Conservation (phyloP, 2,329 filamentous ascomycete genomes). For the Neodidymelliopsis sp. region DNA sequence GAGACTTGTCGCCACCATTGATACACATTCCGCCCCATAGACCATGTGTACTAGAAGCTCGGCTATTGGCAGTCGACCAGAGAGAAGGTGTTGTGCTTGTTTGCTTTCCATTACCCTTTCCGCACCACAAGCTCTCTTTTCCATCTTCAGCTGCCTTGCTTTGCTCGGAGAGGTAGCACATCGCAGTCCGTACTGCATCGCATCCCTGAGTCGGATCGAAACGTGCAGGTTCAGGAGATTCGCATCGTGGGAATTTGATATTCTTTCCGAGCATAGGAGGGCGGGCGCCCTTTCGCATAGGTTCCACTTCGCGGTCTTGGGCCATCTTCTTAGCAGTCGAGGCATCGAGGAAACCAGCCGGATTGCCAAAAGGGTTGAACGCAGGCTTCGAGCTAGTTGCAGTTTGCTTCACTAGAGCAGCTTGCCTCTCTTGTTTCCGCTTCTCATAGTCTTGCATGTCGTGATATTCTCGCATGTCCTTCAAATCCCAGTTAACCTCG, state of each 20-base stretch:
- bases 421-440: slow-evolving; percentile 29
- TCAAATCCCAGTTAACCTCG: slow-evolving; percentile 75
- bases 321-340: slow-evolving; percentile 36
- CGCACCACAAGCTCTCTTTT: slow-evolving; percentile 69
- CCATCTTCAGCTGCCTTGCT: slow-evolving; percentile 51
- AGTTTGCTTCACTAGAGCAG: slow-evolving; percentile 47
- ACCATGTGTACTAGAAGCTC: slow-evolving; percentile 65
- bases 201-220: slow-evolving; percentile 77
- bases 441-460: slow-evolving; percentile 61
- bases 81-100: slow-evolving; percentile 44
- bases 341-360: slow-evolving; percentile 39
- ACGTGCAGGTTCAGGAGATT: slow-evolving; percentile 83
- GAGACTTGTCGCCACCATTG: slow-evolving; percentile 49
- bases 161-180: slow-evolving; percentile 60
- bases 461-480: slow-evolving; percentile 81
- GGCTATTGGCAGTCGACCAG: slow-evolving; percentile 46
- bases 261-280: slow-evolving; percentile 91
- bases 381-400: slow-evolving; percentile 27
- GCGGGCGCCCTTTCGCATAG: slow-evolving; percentile 65
- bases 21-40: slow-evolving; percentile 80
- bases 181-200: slow-evolving; percentile 57
- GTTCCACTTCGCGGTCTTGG: slow-evolving; percentile 55
- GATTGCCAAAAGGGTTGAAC: slow-evolving; percentile 50
- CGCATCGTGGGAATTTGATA: slow-evolving; percentile 80
- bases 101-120: slow-evolving; percentile 38